These are phyloP conservation scores for Rhizoclosmatium globosum DNA, from an alignment of 192 early-diverging fungal species.

Conservation along the genomic window DNA sequence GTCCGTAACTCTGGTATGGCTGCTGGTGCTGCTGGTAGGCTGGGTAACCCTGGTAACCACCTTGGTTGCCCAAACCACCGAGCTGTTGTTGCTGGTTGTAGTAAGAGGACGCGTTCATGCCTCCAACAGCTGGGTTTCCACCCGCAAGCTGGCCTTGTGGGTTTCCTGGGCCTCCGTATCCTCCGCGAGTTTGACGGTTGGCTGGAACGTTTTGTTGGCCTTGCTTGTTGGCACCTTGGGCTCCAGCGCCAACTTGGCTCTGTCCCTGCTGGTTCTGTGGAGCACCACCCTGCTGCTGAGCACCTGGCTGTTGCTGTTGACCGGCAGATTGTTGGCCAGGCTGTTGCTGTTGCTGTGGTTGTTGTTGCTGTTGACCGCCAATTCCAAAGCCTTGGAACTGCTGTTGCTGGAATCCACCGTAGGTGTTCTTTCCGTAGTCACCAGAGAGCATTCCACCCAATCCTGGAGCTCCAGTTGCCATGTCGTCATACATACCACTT, in stretches of 20 bases:
- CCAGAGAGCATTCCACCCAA: slow-evolving; percentile 25
- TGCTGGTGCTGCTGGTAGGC: slow-evolving; percentile 38
- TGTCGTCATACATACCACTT: slow-evolving; percentile 39
- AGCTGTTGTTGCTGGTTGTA: slow-evolving; percentile 44
- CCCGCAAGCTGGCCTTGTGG: slow-evolving; percentile 17
- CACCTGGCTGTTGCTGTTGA: slow-evolving; percentile 14
- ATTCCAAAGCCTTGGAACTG: slow-evolving; percentile 39
- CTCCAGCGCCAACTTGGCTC: slow-evolving; percentile 11
- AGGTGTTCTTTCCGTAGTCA: slow-evolving; percentile 34
- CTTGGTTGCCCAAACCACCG: slow-evolving; percentile 5
- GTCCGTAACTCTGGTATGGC: slow-evolving; percentile 28
- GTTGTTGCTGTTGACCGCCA: slow-evolving; percentile 25
- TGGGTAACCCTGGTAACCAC: slow-evolving; percentile 23
- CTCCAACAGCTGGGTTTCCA: slow-evolving; percentile 9
- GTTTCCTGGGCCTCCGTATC: slow-evolving; percentile 23
- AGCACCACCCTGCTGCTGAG: background rate
- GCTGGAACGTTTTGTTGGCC: slow-evolving; percentile 20
- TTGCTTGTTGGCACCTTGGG: slow-evolving; percentile 15
- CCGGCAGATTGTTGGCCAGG: slow-evolving; percentile 29
- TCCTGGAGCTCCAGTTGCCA: slow-evolving; percentile 17
- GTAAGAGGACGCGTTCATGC: slow-evolving; percentile 37
- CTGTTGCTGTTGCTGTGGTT: slow-evolving; percentile 27
- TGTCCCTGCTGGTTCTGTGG: slow-evolving; percentile 18
- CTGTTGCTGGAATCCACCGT: slow-evolving; percentile 22
- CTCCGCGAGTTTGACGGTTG: slow-evolving; percentile 32